phyloP scores from a whole-genome alignment of 2,329 filamentous ascomycete genomes.

The Cladosporium sp. region DNA sequence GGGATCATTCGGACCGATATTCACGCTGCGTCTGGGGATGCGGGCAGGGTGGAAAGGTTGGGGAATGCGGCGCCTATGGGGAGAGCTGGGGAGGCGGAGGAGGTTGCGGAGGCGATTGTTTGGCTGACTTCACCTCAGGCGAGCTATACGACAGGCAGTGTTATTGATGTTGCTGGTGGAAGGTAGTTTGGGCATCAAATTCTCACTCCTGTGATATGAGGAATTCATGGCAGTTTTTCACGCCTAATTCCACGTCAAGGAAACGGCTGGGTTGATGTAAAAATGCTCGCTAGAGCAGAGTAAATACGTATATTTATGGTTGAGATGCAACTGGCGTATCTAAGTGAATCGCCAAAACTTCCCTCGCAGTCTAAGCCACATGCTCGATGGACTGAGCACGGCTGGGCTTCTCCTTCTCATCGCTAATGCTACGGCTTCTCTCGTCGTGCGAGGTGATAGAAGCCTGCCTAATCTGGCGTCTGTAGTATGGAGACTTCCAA shows the following conservation, averaged over 20 bases:
- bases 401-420: constrained; percentile 7
- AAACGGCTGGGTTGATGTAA: too few species aligned
- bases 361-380: background rate
- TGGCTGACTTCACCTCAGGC: constrained; percentile 22
- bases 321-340: too few species aligned
- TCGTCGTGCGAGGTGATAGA: constrained; percentile 5
- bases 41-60: constrained; percentile 20
- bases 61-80: constrained; percentile 23
- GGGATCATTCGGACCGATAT: constrained; percentile 28
- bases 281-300: too few species aligned
- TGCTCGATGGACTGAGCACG: constrained; percentile 10
- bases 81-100: constrained; percentile 24
- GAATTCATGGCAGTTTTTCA: too few species aligned
- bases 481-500: constrained; percentile 52
- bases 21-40: constrained; percentile 22
- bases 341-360: too few species aligned
- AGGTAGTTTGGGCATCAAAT: too few species aligned
- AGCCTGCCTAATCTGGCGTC: constrained; percentile 1
- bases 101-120: constrained; percentile 27
- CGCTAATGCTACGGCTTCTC: background rate
- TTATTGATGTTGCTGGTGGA: constrained; percentile 19
- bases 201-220: too few species aligned
- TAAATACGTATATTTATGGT: too few species aligned
- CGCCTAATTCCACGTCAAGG: too few species aligned
- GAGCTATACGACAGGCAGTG: constrained; percentile 18